A percentile compares a stretch with the other conserved stretches of the same genome.
These are phyloP conservation scores for Nakazawaea peltata DNA, from an alignment of 805 yeast species.

Conservation along the genomic window DNA sequence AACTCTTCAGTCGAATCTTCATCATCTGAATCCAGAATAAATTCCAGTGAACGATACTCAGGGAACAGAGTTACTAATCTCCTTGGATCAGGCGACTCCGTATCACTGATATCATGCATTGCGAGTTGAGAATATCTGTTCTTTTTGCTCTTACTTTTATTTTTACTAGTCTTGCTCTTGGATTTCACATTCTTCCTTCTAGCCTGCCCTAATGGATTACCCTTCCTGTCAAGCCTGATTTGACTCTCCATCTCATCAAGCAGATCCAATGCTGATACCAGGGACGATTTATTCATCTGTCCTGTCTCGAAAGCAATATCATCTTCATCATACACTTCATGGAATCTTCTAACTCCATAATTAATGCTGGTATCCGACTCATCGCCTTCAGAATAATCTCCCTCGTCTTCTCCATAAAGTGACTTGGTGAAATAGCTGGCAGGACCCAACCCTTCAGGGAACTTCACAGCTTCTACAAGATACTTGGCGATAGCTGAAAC, in stretches of 20 bases:
- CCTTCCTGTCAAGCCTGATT: constrained; percentile 9
- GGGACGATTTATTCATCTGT: constrained; percentile 11
- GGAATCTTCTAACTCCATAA: constrained; percentile 22
- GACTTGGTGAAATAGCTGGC: constrained; percentile 20
- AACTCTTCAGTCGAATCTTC: constrained; percentile 40
- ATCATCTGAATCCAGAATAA: constrained; percentile 50
- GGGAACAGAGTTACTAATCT: constrained; percentile 2
- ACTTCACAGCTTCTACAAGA: constrained; percentile 24
- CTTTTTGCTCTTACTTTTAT: constrained; percentile 11
- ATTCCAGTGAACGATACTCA: constrained; percentile 41
- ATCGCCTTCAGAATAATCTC: constrained; percentile 8
- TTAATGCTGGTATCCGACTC: constrained; percentile 9
- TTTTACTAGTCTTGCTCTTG: not conserved
- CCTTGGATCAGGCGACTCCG: constrained; percentile 14
- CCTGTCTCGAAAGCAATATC: constrained; percentile 19
- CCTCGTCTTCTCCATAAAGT: constrained; percentile 9
- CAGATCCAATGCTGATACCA: constrained; percentile 17
- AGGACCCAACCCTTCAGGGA: constrained; percentile 27
- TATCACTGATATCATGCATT: constrained; percentile 25
- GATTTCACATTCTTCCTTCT: constrained; percentile 16
- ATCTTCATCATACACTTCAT: constrained; percentile 32
- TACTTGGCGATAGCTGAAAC: constrained; percentile 33
- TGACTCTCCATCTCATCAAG: constrained; percentile 31
- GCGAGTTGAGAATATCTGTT: constrained; percentile 14
- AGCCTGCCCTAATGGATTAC: constrained; percentile 3